These are phyloP conservation scores for Botrytis fragariae DNA, from an alignment of 2,329 filamentous ascomycete genomes.

Conservation along the genomic window DNA sequence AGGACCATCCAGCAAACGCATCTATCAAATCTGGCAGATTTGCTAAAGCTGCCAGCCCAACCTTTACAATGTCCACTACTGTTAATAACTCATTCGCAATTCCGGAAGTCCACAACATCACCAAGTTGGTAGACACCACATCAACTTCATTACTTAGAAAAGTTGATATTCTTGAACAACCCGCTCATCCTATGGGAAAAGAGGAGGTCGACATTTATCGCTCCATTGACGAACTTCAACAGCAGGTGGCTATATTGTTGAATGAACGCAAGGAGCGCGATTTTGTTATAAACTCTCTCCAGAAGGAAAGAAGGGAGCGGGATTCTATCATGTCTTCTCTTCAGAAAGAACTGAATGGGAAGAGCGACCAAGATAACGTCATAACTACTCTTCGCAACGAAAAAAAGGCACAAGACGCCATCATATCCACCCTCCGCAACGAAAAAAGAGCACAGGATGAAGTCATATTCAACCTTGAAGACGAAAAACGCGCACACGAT, in stretches of 20 bases:
- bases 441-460: too few species aligned
- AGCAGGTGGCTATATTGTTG: constrained; percentile 11
- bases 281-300: constrained; percentile 1
- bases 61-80: constrained; percentile 15
- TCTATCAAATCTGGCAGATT: background rate
- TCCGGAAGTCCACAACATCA: constrained; percentile 10
- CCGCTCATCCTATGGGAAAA: constrained; percentile 1
- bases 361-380: background rate
- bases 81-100: constrained; percentile 9
- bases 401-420: background rate
- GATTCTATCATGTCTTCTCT: constrained; percentile 8
- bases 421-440: background rate
- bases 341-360: background rate
- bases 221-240: constrained; percentile 13
- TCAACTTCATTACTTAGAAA: constrained; percentile 7
- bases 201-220: constrained; percentile 14
- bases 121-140: constrained; percentile 15
- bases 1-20: constrained; percentile 9
- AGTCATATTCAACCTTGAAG: background rate
- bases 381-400: background rate
- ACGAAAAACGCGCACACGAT: background rate
- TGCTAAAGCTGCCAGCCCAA: constrained; percentile 10
- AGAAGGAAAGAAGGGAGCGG: background rate
- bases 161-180: background rate
- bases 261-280: constrained; percentile 11